Base-by-base conservation (phyloP, 495 filamentous ascomycete genomes). In the Hypoxylon fragiforme region DNA sequence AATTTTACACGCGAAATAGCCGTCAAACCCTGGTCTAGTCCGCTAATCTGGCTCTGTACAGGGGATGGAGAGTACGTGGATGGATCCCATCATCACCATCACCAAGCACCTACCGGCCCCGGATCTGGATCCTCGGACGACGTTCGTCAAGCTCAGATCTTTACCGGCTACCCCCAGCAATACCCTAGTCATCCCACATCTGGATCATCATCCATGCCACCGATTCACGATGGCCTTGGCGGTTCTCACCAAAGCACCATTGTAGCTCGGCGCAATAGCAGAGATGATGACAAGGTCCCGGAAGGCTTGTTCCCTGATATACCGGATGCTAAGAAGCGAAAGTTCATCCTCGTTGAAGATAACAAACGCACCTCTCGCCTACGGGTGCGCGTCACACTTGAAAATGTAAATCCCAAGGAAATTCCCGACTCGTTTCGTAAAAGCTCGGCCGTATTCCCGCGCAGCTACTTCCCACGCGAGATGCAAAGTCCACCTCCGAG, bases 311-410 rank as follows among this genome's bases (percentile, higher is more conserved):
- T 96, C 68, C 87, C 90, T 41, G 85, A 89, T 42, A 78, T 96
- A 18, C 92, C 92, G 1, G 88, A 90, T 44, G 83, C 84, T 44
- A 96, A 95, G 71, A 89, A 87, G 45, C 86, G 92, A 58, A 98
- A 96, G 68, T 97, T 97, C 68, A 95, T 98, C 60, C 82, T 96
- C 2, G 91, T 98, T 16, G 90, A 96, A 53, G 94, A 97, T 68
- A 81, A 79, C 12, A 87, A 89, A 42, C 86, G 90, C 39, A 83
- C 84, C 32, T 79, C 79, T 22, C 85, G 91, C 38, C 83, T 95
- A 7, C 84, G 94, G 4, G 91, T 97, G 30, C 85, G 90, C 49
- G 90, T 96, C 24, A 90, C 85, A 57, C 81, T 97, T 18, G 90
- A 96, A 50, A 81, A 83, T 13, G 90, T 96, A 44, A 85, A 96